Evolutionary conservation across 768 basidiomycete genomes (phyloP).

Genomic region (Pleurotus platypus): DNA sequence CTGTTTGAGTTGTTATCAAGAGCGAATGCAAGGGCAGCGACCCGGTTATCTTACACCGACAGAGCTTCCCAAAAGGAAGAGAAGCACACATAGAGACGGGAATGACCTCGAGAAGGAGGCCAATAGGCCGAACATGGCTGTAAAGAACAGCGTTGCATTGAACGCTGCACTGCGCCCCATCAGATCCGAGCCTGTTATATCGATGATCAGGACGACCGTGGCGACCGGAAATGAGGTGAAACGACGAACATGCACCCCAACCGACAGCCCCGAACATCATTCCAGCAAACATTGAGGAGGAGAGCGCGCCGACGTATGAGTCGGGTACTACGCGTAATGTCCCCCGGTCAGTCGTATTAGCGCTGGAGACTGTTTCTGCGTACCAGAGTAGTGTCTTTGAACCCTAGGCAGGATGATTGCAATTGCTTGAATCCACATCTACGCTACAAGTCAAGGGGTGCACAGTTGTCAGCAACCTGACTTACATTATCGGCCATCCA

Average conservation of each 20-base stretch:
- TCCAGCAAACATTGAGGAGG: constrained; percentile 89
- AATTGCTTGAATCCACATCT: constrained; percentile 94
- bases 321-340: constrained; percentile 52
- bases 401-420: constrained; percentile 96
- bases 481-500: constrained; percentile 93
- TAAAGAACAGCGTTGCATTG: constrained; percentile 89
- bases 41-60: constrained; percentile 61
- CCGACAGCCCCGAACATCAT: constrained; percentile 96
- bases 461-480: constrained; percentile 18
- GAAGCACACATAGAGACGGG: constrained; percentile 59
- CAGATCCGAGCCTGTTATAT: constrained; percentile 67
- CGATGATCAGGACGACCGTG: neutral
- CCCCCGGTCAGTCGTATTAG: neutral
- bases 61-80: constrained; percentile 89
- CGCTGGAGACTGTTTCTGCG: constrained; percentile 13
- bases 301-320: constrained; percentile 73
- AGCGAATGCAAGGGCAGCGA: too few relatives aligned
- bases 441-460: constrained; percentile 21
- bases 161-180: constrained; percentile 88
- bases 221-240: neutral
- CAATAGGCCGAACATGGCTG: constrained; percentile 81
- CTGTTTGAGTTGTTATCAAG: constrained; percentile 29
- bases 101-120: constrained; percentile 76
- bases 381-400: constrained; percentile 82
- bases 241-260: constrained; percentile 76